Base-by-base conservation (phyloP, 1,139 yeast species). In the Debaryomycetaceae sp. region DNA sequence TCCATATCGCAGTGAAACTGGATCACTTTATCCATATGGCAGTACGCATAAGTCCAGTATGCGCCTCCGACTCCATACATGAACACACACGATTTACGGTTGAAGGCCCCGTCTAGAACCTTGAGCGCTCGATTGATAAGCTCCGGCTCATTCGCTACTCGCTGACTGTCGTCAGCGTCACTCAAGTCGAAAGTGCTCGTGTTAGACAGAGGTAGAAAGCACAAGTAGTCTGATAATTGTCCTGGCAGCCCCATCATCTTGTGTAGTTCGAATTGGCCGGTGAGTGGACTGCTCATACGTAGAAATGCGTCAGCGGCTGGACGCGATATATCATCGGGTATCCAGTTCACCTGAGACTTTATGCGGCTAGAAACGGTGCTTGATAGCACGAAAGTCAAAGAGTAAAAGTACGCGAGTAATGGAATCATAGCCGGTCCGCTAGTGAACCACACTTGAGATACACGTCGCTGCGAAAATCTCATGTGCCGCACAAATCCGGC, bases 1-100 rank as follows among this genome's bases (percentile, higher is more conserved):
- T 47, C 29, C 43, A 62, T 31, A 22, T 55, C 48, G 30, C 58
- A 64, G 36, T 73, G 79, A 46, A 66, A 75, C 42, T 79, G 90
- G n/a, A 66, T 55, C 15, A 78, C 49, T 29, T 67, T 65, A 31
- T 59, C 66, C 2, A 71, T 73, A 37, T 58, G 67, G 40, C 83
- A 75, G 34, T 68, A 67, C 2, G 65, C 71, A 43, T 73, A 75
- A 2, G 74, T 70, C 83, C 86, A 79, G 51, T 77, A 79, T 4
- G 71, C 75, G 11, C 60, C 57, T 29, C 51, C 55, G 4, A 50
- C 37, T 20, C 58, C 61, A 25, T 55, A 49, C 1, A 48, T 47
- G 57, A 40, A 49, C 53, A 64, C 34, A 36, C 68, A 61, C 4
- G 37, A 29, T 3, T 43, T 31, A 7, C 46, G 38, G 5, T 48